Conservation (phyloP, 106 monocot genomes). For the Dendrobium huoshanense region DNA sequence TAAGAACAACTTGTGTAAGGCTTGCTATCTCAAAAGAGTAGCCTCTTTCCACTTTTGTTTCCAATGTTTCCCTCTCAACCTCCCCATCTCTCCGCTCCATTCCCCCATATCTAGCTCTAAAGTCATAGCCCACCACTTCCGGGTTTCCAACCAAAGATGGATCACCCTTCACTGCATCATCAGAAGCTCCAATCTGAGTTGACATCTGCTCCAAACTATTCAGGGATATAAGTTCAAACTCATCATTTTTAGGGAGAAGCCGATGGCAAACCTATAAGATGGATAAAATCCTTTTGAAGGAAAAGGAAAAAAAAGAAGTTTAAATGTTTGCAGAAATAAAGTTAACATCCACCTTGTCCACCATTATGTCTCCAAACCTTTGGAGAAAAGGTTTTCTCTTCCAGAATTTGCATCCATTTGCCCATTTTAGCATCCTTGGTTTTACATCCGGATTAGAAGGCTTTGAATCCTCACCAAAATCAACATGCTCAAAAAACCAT, state of each 20-base stretch:
- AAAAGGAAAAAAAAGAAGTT: not conserved
- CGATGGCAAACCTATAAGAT: not conserved
- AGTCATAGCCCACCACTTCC: not conserved
- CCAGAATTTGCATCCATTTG: constrained; percentile 3
- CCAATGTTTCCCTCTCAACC: not conserved
- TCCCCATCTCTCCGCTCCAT: not conserved
- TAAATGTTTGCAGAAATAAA: not conserved
- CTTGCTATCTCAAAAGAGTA: not conserved
- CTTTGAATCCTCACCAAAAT: constrained; percentile 11
- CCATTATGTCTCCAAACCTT: not conserved
- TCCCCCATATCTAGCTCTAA: not conserved
- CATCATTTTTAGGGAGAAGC: not conserved
- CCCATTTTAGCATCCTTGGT: constrained; percentile 7
- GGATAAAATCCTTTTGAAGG: not conserved
- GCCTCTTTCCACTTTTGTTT: not conserved
- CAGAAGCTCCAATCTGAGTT: not conserved
- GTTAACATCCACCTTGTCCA: constrained; percentile 3
- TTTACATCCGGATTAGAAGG: constrained; percentile 1
- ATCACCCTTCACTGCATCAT: not conserved
- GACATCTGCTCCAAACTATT: not conserved
- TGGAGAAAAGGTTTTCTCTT: not conserved
- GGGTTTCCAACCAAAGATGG: not conserved
- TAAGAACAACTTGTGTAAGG: not conserved
- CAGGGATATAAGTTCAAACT: constrained; percentile 6
- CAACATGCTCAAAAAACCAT: constrained; percentile 13